A percentile compares a stretch with the other conserved stretches of the same genome.
Conservation (phyloP, 2,329 filamentous ascomycete species). For the Fusarium sp. region DNA sequence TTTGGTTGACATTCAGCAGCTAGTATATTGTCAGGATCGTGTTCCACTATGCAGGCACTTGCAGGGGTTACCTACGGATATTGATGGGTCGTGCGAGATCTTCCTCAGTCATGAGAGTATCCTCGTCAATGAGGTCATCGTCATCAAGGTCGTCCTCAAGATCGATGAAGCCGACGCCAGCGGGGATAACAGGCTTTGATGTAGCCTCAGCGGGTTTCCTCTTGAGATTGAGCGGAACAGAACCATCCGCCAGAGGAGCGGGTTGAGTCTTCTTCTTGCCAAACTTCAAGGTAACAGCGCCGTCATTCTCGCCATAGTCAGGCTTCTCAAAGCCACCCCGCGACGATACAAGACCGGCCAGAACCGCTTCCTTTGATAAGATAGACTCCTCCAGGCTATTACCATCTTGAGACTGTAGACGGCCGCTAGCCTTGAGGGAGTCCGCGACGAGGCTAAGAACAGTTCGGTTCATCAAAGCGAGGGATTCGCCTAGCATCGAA, state of each 20-base stretch:
- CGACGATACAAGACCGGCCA: conserved; percentile 80
- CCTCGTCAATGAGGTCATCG: conserved; percentile 92
- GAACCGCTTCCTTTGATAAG: conserved; percentile 77
- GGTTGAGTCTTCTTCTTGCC: conserved; percentile 53
- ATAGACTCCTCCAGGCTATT: conserved; percentile 62
- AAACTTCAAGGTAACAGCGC: conserved; percentile 66
- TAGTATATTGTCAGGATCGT: conserved; percentile 45
- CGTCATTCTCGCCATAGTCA: conserved; percentile 68
- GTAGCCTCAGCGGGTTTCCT: conserved; percentile 54
- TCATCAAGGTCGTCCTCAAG: conserved; percentile 75
- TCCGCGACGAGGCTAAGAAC: conserved; percentile 77
- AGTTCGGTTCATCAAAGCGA: conserved; percentile 72
- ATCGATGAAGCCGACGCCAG: conserved; percentile 76
- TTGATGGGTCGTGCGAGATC: conserved; percentile 83
- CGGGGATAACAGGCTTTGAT: conserved; percentile 59
- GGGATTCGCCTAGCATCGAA: conserved; percentile 73
- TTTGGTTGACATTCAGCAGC: conserved; percentile 90
- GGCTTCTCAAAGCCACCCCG: conserved; percentile 80
- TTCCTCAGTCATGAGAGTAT: conserved; percentile 85
- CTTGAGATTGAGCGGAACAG: conserved; percentile 57
- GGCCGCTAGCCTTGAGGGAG: conserved; percentile 76
- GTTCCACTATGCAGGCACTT: background rate
- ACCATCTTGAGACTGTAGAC: conserved; percentile 77
- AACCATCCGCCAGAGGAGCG: conserved; percentile 37
- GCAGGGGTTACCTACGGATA: conserved; percentile 74